Conservation (phyloP, 2,329 filamentous ascomycete genomes). For the Xylariaceae sp. region DNA sequence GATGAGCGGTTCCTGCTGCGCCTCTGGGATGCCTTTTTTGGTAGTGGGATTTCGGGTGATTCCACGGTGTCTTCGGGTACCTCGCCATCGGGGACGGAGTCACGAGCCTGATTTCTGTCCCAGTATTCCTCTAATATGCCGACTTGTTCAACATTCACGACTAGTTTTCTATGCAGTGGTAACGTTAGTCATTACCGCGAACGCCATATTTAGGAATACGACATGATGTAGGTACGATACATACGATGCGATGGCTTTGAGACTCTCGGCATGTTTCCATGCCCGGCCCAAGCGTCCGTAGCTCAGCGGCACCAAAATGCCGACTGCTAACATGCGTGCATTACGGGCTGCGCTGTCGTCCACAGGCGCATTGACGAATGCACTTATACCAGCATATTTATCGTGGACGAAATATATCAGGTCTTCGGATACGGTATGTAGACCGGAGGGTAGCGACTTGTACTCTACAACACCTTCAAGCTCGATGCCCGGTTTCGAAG, state of each 20-base stretch:
- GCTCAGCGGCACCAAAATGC: constrained; percentile 79
- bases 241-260: constrained; percentile 72
- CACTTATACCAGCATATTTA: constrained; percentile 80
- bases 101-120: constrained; percentile 54
- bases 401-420: constrained; percentile 92
- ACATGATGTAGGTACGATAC: constrained; percentile 16
- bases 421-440: constrained; percentile 85
- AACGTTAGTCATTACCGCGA: constrained; percentile 4
- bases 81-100: constrained; percentile 33
- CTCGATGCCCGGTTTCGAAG: constrained; percentile 62
- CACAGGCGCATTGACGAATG: constrained; percentile 81
- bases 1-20: constrained; percentile 55
- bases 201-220: background rate
- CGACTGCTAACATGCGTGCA: constrained; percentile 89
- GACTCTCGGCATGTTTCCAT: constrained; percentile 77
- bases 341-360: constrained; percentile 73
- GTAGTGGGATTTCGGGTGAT: constrained; percentile 47
- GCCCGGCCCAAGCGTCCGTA: constrained; percentile 80
- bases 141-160: constrained; percentile 60
- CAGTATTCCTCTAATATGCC: constrained; percentile 74
- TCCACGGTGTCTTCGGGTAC: constrained; percentile 43
- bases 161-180: constrained; percentile 48
- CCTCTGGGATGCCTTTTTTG: constrained; percentile 29
- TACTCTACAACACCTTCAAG: constrained; percentile 90
- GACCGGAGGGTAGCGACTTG: constrained; percentile 89